Evolutionary conservation across 129 eudicot genomes (phyloP), one percentile per base, ranked within the genome.

Genomic region (Kitagawia praeruptora): DNA sequence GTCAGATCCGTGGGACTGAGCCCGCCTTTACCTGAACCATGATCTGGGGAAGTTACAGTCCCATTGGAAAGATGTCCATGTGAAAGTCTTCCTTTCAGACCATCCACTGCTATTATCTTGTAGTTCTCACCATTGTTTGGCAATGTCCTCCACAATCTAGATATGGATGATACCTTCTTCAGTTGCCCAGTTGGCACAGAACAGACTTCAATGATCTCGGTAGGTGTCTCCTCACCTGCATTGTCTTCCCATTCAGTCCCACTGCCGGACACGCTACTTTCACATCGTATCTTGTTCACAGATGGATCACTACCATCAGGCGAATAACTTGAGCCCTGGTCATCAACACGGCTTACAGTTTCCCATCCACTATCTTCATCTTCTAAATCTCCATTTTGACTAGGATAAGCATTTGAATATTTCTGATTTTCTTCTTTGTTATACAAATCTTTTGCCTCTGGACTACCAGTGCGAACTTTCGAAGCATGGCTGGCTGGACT

Each of bases 281-380:
- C 87, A 0, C 87, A 84, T 27, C 25, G 79, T 71, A 79, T 80
- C 56, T 82, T 83, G 9, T 88, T 89, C 53, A 93, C 90, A 23
- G 93, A 91, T 66, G 89, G 89, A 58, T 86, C 84, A 53, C 96
- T 94, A 77, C 87, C 93, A 8, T 87, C 89, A 38, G 92, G 90
- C 11, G 98, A 92, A 83, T 80, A 95, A 82, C 85, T 95, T 2
- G 98, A 92, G 13, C 96, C 94, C 15, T 81, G 97, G 75, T 92
- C 98, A 38, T 91, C 98, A 37, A 75, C 74, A 82, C 89, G 93
- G 80, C 96, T 95, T 63, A 87, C 97, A 3, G 97, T 94, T 79
- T 94, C 98, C 98, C 98, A 94, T 48, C 93, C 98, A 41, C 97
- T 94, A 21, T 86, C 96, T 51, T 94, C 96, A 63, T 88, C 98